Evolutionary conservation across 192 early-diverging fungal species (phyloP), one percentile per base, ranked within the genome.

Genomic region (Fimicolochytrium jonesii): DNA sequence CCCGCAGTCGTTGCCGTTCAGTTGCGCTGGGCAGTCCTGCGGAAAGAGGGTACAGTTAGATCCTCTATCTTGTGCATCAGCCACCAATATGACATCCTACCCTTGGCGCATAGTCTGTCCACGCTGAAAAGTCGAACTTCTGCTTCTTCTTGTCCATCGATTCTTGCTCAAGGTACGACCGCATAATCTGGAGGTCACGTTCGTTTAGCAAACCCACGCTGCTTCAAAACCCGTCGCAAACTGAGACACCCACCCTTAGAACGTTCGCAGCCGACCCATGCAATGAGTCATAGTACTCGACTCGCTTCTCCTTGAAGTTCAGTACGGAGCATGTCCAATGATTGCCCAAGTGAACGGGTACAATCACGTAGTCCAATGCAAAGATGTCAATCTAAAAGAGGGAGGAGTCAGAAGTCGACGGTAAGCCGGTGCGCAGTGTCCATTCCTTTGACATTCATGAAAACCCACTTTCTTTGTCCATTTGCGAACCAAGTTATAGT

Each of bases 1-100:
- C 7, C 95, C 95, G 65, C 95, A 98, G 76, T 98, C 95, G 49
- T 84, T 92, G 15, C 88, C 88, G 61, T 98, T 98, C 29, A 71
- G 44, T 71, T 98, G 95, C 4, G 72, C 67, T 0, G 95, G 95
- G 31, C 90, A 88, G 59, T 87, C 72, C 72, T 92, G 73, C 17
- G 57, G 25, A 39, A 18, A 29, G n/a, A 50, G 41, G 35, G 32
- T 39, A 33, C n/a, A n/a, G n/a, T n/a, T n/a, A n/a, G n/a, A n/a
- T n/a, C n/a, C n/a, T n/a, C n/a, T n/a, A n/a, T n/a, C n/a, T n/a
- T n/a, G n/a, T n/a, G n/a, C n/a, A n/a, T n/a, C n/a, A n/a, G n/a
- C n/a, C n/a, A n/a, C n/a, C n/a, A n/a, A n/a, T n/a, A n/a, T n/a
- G n/a, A n/a, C n/a, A n/a, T n/a, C n/a, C n/a, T n/a, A n/a, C n/a